Base-by-base conservation (phyloP, 2,329 filamentous ascomycete species). In the Penicillium sp. region DNA sequence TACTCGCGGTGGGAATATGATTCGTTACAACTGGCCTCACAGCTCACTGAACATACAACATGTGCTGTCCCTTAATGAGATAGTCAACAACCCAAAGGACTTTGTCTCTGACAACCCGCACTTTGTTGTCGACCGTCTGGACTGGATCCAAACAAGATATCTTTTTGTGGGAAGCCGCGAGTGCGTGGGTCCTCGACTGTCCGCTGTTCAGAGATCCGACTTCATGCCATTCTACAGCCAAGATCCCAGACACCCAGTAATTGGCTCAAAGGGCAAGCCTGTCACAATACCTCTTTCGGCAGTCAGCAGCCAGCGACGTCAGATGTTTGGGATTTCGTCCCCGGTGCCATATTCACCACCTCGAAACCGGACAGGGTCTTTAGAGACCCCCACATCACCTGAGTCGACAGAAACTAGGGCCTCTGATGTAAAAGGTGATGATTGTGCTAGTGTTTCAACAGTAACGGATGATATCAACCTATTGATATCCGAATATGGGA, bases 121-220 rank as follows among this genome's bases (percentile, higher is more conserved):
- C 73, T 85, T 89, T 45, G 92, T 96, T 8, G 85, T 96, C 1
- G 70, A 82, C 25, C 79, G 91, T 43, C 75, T 88, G 9, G 88
- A 95, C 66, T 97, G 92, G 92, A 92, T 96, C 56, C 91, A 95
- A 67, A 92, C 90, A 25, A 84, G 92, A 42, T 96, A 95, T 71
- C 79, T 97, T 1, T 89, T 96, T 62, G 84, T 89, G 6, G n/a
- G 31, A 14, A 14, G 20, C 3, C 20, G 12, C 2, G 18, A 25
- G 3, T 2, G 7, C 1, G 8, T 15, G 9, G 3, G 6, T 22
- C 22, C 11, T 35, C 12, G 6, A 20, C 25, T n/a, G n/a, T 12
- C 47, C 1, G 11, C n/a, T 6, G 14, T 15, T n/a, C 7, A 25
- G 6, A n/a, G 1, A 15, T 3, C 18, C 8, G 22, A 29, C 2